Base-by-base conservation (phyloP, 2,329 filamentous ascomycete genomes). In the Zalaria sp. region DNA sequence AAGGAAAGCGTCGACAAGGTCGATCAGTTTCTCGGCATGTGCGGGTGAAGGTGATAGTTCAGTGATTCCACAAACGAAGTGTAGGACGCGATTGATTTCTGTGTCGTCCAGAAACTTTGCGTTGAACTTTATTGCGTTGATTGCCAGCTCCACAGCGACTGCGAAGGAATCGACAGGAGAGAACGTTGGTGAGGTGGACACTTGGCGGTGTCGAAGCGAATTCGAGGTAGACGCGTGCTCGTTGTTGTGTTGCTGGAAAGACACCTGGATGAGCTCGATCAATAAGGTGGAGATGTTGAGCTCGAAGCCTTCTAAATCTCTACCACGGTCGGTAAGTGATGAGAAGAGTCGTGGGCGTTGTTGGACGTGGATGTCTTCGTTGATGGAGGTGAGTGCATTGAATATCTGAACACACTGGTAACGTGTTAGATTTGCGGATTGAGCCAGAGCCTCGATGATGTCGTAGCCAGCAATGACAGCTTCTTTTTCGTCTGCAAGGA, bases 221-320 rank as follows among this genome's bases (percentile, higher is more conserved):
- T 18, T 18, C 18, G 18, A 18, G 18, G 18, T 18, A 18, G 18
- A 18, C 29, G n/a, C 7, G 29, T 32, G 29, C 7, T 32, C 7
- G 29, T 7, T 7, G 29, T 32, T 7, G 7, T 7, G 7, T 32
- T 7, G 7, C 7, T 7, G 7, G 29, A 7, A 32, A n/a, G 29
- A 32, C 7, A 7, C 29, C 7, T 32, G 29, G 7, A 32, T 7
- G 29, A 32, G 29, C n/a, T 32, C 29, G 29, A 32, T 32, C n/a
- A 32, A n/a, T n/a, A 32, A n/a, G 7, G 29, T 32, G 7, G 29
- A 32, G n/a, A 32, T 32, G 29, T 7, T 7, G n/a, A 7, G 29
- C 7, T 41, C 43, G 10, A 44, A 44, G 2, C 43, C 43, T 35
- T 44, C 43, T 27, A 44, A 25, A 10, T 35, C 31, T 29, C 43